phyloP scores from a whole-genome alignment of 306 rosid species.

The Delonix regia region DNA sequence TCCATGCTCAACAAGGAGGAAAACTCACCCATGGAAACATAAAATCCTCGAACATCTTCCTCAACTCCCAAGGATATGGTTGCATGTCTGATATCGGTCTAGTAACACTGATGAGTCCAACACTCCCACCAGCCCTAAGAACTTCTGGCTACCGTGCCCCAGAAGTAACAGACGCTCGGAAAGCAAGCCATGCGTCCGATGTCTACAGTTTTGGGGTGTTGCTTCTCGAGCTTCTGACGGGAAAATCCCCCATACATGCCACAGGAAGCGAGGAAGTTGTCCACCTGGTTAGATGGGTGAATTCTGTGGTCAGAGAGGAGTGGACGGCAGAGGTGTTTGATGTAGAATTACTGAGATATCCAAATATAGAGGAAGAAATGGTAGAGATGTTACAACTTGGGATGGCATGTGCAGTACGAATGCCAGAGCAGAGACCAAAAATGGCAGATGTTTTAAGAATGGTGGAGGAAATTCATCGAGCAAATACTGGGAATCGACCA shows the following conservation, averaged over 20 bases:
- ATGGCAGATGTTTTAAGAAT: slow-evolving; percentile 53
- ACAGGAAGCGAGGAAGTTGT: slow-evolving; percentile 71
- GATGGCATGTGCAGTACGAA: slow-evolving; percentile 69
- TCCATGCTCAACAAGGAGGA: slow-evolving; percentile 67
- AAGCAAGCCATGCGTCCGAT: slow-evolving; percentile 61
- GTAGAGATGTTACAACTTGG: slow-evolving; percentile 88
- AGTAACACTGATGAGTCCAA: slow-evolving; percentile 59
- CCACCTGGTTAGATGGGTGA: slow-evolving; percentile 91
- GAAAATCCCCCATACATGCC: slow-evolving; percentile 66
- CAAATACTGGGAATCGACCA: slow-evolving; percentile 45
- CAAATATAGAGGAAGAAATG: slow-evolving; percentile 89
- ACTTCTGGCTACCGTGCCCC: slow-evolving; percentile 81
- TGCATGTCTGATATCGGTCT: slow-evolving; percentile 73
- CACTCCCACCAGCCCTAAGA: slow-evolving; percentile 50
- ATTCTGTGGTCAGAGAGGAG: slow-evolving; percentile 91
- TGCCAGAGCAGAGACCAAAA: slow-evolving; percentile 72
- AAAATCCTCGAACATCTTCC: slow-evolving; percentile 81
- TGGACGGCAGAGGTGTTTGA: slow-evolving; percentile 97
- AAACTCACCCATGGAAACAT: slow-evolving; percentile 83
- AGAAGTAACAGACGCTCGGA: slow-evolving; percentile 72
- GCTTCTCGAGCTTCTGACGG: slow-evolving; percentile 83
- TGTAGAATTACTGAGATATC: slow-evolving; percentile 67
- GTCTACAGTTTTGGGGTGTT: slow-evolving; percentile 82
- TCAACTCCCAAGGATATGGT: slow-evolving; percentile 75
- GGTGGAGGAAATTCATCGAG: slow-evolving; percentile 69